These are phyloP conservation scores for Plasmopara halstedii DNA, from an alignment of 352 stramenopile species.

Conservation along the genomic window DNA sequence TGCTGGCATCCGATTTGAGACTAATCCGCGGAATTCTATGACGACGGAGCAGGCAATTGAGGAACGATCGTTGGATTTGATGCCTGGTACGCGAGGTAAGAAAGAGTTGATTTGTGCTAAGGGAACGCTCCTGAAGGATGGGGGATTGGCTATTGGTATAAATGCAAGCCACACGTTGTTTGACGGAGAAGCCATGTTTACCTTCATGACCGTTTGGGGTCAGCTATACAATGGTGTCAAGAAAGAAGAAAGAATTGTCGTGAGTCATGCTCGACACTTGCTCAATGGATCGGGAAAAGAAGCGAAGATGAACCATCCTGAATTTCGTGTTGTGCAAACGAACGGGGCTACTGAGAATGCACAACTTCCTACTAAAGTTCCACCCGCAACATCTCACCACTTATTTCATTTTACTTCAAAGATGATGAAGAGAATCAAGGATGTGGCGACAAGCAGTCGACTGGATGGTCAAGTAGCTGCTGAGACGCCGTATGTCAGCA, in stretches of 20 bases:
- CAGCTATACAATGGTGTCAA: conserved; percentile 35
- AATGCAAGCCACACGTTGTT: conserved; percentile 38
- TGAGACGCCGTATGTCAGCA: conserved; percentile 38
- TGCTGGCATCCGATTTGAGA: conserved; percentile 30
- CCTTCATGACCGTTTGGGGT: conserved; percentile 54
- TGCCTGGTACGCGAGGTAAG: conserved; percentile 13
- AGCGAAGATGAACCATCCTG: conserved; percentile 27
- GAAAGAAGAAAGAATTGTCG: conserved; percentile 14
- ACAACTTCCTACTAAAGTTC: background rate
- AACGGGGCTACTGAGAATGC: background rate
- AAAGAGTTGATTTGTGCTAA: conserved; percentile 29
- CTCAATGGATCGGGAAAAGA: conserved; percentile 11
- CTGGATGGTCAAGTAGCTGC: background rate
- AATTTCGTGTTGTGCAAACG: conserved; percentile 24
- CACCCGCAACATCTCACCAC: conserved; percentile 27
- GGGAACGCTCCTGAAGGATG: conserved; percentile 34
- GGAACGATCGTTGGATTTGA: conserved; percentile 25
- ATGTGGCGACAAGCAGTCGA: conserved; percentile 4
- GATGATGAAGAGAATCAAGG: conserved; percentile 41
- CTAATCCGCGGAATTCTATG: conserved; percentile 5
- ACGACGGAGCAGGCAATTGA: conserved; percentile 31
- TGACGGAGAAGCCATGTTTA: conserved; percentile 47
- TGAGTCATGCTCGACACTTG: conserved; percentile 39
- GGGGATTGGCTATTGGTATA: conserved; percentile 37
- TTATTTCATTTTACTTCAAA: conserved; percentile 38